A percentile compares a stretch with the other conserved stretches of the same genome.
Conservation (phyloP, 2,329 filamentous ascomycete species). For the Aspergillus transmontanensis region DNA sequence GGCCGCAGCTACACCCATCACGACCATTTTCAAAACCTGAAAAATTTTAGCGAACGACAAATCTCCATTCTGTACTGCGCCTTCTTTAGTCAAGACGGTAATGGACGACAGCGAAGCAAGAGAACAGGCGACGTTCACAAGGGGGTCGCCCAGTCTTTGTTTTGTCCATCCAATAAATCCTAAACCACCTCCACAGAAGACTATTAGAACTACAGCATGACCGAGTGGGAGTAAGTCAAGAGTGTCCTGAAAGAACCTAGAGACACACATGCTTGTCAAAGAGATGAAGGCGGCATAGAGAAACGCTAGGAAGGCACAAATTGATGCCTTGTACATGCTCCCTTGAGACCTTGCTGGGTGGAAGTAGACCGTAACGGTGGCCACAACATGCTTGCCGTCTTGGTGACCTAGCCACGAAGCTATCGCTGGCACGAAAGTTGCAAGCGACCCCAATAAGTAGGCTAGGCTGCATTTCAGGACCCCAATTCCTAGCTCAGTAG, state of each 20-base stretch:
- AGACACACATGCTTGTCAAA: constrained; percentile 84
- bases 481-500: constrained; percentile 73
- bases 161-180: constrained; percentile 89
- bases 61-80: constrained; percentile 77
- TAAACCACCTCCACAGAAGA: constrained; percentile 84
- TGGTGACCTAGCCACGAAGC: constrained; percentile 75
- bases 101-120: constrained; percentile 87
- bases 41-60: constrained; percentile 81
- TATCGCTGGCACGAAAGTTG: constrained; percentile 76
- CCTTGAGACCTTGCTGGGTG: constrained; percentile 84
- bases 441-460: constrained; percentile 82
- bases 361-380: constrained; percentile 93
- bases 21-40: constrained; percentile 79
- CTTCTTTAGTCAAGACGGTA: constrained; percentile 87
- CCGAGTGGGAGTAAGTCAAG: constrained; percentile 69
- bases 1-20: constrained; percentile 74
- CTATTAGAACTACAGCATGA: constrained; percentile 74
- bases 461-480: constrained; percentile 91
- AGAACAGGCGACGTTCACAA: constrained; percentile 84
- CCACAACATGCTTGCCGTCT: constrained; percentile 92
- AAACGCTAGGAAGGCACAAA: constrained; percentile 77
- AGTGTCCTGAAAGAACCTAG: constrained; percentile 72
- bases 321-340: constrained; percentile 83
- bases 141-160: constrained; percentile 73
- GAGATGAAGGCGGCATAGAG: constrained; percentile 75